Conservation (phyloP, 805 yeast species). For the Metschnikowia lunata region DNA sequence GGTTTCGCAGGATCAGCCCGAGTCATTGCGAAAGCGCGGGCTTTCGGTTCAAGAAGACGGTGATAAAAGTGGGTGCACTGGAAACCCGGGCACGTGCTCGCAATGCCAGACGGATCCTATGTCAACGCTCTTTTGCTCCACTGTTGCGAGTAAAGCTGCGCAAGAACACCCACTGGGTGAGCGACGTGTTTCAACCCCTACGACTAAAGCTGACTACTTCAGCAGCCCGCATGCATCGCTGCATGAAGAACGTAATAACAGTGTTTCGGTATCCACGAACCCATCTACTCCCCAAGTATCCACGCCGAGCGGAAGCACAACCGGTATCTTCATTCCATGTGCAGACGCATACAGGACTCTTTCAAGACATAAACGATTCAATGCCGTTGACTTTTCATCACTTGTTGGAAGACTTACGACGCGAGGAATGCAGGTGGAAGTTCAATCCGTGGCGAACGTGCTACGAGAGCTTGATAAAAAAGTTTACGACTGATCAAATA, state of each 20-base stretch:
- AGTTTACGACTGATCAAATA: slow-evolving; percentile 39
- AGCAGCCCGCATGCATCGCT: slow-evolving; percentile 2
- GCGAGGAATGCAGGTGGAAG: slow-evolving; percentile 86
- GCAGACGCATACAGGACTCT: slow-evolving; percentile 87
- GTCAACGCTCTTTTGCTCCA: slow-evolving; percentile 84
- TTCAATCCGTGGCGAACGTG: slow-evolving; percentile 83
- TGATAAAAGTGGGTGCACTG: slow-evolving; percentile 56
- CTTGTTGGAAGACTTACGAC: slow-evolving; percentile 73
- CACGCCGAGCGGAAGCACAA: slow-evolving; percentile 17
- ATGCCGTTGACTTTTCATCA: slow-evolving; percentile 65
- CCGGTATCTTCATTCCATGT: slow-evolving; percentile 71
- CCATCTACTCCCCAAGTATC: slow-evolving; percentile 19
- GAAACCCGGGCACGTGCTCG: slow-evolving; percentile 81
- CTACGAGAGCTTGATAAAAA: slow-evolving; percentile 75
- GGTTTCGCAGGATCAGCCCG: slow-evolving; percentile 14
- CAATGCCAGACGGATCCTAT: slow-evolving; percentile 85
- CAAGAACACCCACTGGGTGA: slow-evolving; percentile 13
- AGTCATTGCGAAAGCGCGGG: not conserved
- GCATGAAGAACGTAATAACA: not conserved
- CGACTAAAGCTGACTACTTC: slow-evolving; percentile 5
- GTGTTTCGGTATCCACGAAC: slow-evolving; percentile 4
- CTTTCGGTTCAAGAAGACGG: slow-evolving; percentile 11
- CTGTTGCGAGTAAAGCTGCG: slow-evolving; percentile 58
- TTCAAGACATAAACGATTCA: slow-evolving; percentile 74
- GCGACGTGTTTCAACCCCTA: not conserved